Percentiles rank a stretch among this genome's conserved stretches.
Conservation (phyloP, 2,329 filamentous ascomycete genomes). For the Cytospora chrysosperma region DNA sequence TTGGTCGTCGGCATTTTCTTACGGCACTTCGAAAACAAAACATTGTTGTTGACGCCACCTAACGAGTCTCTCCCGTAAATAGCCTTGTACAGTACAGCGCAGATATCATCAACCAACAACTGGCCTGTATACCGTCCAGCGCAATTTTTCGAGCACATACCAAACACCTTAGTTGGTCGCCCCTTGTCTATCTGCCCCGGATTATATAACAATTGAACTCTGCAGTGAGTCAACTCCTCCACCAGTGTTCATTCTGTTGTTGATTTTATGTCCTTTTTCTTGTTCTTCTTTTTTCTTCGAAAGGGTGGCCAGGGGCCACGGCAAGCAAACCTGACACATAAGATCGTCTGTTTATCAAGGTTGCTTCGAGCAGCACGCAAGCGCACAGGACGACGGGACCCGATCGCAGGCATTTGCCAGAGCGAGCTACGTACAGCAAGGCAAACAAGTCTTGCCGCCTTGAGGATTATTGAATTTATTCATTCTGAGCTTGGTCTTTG, state of each 20-base stretch:
- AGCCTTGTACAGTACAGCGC: constrained; percentile 2
- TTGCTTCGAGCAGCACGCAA: background rate
- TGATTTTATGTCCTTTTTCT: too few species aligned
- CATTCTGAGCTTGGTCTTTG: background rate
- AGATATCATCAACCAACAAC: background rate
- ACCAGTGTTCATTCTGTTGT: background rate
- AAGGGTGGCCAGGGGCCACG: background rate
- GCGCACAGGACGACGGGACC: background rate
- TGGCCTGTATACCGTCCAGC: background rate
- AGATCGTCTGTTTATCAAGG: background rate
- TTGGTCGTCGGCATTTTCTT: background rate
- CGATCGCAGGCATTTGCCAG: background rate
- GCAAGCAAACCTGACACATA: background rate
- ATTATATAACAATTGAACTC: background rate
- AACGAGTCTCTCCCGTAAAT: constrained; percentile 12
- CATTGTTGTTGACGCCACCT: constrained; percentile 9
- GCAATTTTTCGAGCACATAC: constrained; percentile 2
- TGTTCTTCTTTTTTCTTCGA: too few species aligned
- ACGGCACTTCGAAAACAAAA: background rate
- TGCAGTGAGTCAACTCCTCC: constrained; percentile 7
- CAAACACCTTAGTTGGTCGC: background rate
- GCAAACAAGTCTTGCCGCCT: background rate
- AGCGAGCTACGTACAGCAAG: background rate
- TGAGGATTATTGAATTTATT: background rate
- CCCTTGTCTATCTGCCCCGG: background rate